Evolutionary conservation across 345 rosid species (phyloP).

Genomic region (Eucalyptus melliodora): DNA sequence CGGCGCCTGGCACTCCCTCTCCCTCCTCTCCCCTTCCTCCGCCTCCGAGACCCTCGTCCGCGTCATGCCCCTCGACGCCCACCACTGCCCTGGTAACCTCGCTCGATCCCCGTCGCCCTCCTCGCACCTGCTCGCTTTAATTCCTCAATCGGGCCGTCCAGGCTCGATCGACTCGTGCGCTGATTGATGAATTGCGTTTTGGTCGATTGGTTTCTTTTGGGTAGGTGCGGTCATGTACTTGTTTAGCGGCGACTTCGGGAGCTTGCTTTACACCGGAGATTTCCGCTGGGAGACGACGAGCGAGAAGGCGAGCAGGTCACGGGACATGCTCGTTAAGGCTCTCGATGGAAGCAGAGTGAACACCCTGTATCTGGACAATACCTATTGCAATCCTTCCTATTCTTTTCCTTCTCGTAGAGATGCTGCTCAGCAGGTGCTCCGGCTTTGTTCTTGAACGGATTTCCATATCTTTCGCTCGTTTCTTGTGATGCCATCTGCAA

Average conservation of each 20-base stretch:
- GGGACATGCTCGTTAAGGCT: conserved; percentile 26
- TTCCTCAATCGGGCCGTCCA: background rate
- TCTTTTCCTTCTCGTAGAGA: conserved; percentile 44
- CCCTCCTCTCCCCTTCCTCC: conserved; percentile 34
- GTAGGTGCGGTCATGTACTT: conserved; percentile 69
- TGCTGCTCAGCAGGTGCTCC: conserved; percentile 46
- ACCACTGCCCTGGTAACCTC: conserved; percentile 60
- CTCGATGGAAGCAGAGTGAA: conserved; percentile 21
- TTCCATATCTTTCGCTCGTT: background rate
- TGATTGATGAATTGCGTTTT: background rate
- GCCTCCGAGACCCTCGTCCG: conserved; percentile 14
- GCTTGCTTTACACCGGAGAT: conserved; percentile 63
- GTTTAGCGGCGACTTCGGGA: conserved; percentile 68
- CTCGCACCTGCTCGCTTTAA: background rate
- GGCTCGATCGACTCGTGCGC: background rate
- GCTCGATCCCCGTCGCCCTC: background rate
- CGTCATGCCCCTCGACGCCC: conserved; percentile 56
- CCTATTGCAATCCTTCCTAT: conserved; percentile 59
- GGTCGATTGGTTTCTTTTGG: background rate
- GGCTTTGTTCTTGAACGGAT: background rate
- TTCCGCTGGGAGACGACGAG: conserved; percentile 50
- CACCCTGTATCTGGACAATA: conserved; percentile 61
- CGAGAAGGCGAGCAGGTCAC: conserved; percentile 15
- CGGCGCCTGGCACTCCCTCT: conserved; percentile 45
- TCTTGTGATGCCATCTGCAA: background rate